Evolutionary conservation across 2,329 filamentous ascomycete genomes (phyloP), one percentile per base, ranked within the genome.

Genomic region (Fusarium caatingaense): DNA sequence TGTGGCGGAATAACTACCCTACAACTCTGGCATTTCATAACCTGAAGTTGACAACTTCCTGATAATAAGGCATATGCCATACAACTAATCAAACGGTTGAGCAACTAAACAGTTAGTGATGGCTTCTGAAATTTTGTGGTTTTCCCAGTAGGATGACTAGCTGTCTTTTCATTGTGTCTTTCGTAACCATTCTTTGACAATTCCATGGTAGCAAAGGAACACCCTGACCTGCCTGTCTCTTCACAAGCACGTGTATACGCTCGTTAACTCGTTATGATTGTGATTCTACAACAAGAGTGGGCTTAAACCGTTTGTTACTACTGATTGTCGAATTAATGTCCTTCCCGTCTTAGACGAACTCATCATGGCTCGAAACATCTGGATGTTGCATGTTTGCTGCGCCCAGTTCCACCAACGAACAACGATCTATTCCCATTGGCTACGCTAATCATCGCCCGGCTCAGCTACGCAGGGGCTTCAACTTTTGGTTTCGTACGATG

Each of bases 381-480:
- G 18, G 11, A 44, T 3, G 34, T 37, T 28, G 25, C 25, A n/a
- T 47, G 25, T n/a, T 28, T 47, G 23, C 45, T 28, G 18, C 25
- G 45, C 45, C 45, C 5, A 20, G 18, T 47, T 16, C 23, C 49
- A 21, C 34, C 49, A 53, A 42, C n/a, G 34, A 13, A 42, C 7
- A 11, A 18, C 6, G 9, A 16, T 8, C 13, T 30, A 11, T 25
- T 27, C 28, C 16, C 18, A 71, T 71, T 71, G 68, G 68, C 30
- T 41, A 21, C 20, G n/a, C 15, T 16, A 40, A 9, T 30, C 50
- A 47, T 67, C 40, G 41, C 20, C 48, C 34, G 46, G 40, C 48
- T 68, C 64, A 71, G 68, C 68, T 69, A 53, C 40, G 51, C 64
- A 71, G 68, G 68, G 68, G 64, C 46, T 44, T 34, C 32, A 32